A percentile compares a stretch with the other conserved stretches of the same genome.
These are phyloP conservation scores for Hanseniaspora hatyaiensis DNA, from an alignment of 805 yeast species.

Conservation along the genomic window DNA sequence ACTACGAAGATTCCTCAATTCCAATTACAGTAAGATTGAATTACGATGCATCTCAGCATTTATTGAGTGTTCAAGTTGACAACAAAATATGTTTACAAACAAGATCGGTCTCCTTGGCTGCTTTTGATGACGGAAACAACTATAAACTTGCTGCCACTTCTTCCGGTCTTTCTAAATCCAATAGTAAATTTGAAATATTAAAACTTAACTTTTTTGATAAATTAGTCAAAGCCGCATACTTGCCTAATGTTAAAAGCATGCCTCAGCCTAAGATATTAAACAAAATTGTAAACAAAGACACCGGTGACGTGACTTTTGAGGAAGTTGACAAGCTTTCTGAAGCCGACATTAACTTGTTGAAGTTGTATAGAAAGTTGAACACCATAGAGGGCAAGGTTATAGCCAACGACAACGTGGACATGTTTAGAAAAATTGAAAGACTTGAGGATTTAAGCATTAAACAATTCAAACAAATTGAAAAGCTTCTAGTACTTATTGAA, in stretches of 20 bases:
- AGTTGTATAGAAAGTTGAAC: conserved; percentile 24
- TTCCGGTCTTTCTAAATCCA: conserved; percentile 28
- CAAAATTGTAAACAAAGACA: conserved; percentile 31
- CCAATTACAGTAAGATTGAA: conserved; percentile 60
- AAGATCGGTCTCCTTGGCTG: conserved; percentile 39
- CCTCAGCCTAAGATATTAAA: conserved; percentile 37
- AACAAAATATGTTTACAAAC: conserved; percentile 62
- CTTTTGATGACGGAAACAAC: conserved; percentile 8
- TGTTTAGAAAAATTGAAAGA: conserved; percentile 23
- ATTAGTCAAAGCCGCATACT: conserved; percentile 44
- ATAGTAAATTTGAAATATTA: conserved; percentile 55
- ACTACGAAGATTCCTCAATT: conserved; percentile 54
- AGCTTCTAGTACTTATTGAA: conserved; percentile 18
- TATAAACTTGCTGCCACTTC: conserved; percentile 34
- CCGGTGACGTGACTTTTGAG: conserved; percentile 28
- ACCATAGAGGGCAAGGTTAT: conserved; percentile 29
- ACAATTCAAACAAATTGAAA: conserved; percentile 21
- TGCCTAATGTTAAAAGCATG: conserved; percentile 43
- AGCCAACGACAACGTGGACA: conserved; percentile 27
- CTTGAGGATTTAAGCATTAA: conserved; percentile 22
- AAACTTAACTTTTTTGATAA: conserved; percentile 45
- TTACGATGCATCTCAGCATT: conserved; percentile 35
- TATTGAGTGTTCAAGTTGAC: conserved; percentile 58
- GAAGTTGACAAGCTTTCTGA: conserved; percentile 23
- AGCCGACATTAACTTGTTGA: conserved; percentile 21